Base-by-base conservation (phyloP, 139 green algal genomes). In the Haematococcus sp. region DNA sequence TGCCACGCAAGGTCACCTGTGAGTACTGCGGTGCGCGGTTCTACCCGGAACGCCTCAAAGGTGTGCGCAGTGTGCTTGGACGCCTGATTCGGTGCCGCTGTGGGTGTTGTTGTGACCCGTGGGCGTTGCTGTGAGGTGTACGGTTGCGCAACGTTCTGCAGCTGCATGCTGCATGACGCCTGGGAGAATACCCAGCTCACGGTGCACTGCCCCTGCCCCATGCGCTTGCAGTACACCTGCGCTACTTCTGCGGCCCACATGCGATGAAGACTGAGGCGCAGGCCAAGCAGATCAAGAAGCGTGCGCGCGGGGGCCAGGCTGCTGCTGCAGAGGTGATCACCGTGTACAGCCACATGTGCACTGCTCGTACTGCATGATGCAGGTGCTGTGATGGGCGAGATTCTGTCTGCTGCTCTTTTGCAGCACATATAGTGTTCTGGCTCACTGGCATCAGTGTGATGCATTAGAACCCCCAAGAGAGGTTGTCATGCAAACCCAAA, bases 171-270 rank as follows among this genome's bases (percentile, higher is more conserved):
- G 40, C 4, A 20, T 40, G 35, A 35, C 22, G n/a, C 35, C 56
- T 51, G 13, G 15, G n/a, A n/a, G 33, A 25, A 31, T 34, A 22
- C 1, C 49, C 28, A 0, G 33, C 3, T 28, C 32, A 60, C 76
- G 68, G 72, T 88, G 23, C 84, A 90, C 65, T 71, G 19, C 23
- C 23, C 23, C 25, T 22, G 15, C 15, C 46, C 27, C 40, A 65
- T n/a, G n/a, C n/a, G n/a, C n/a, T n/a, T n/a, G n/a, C n/a, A n/a
- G 58, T 89, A 58, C 88, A 94, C 81, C 76, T 90, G 60, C 83
- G 82, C 32, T 98, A 93, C 85, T 98, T 98, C 75, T 98, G 95
- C 76, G 95, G 94, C 2, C 94, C 93, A 0, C 63, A 93, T 40
- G 93, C 93, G 0, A 65, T 91, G 56, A 94, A 95, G 83, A 94